Evolutionary conservation across 306 rosid species (phyloP).

Genomic region (Gastrolobium bilobum): DNA sequence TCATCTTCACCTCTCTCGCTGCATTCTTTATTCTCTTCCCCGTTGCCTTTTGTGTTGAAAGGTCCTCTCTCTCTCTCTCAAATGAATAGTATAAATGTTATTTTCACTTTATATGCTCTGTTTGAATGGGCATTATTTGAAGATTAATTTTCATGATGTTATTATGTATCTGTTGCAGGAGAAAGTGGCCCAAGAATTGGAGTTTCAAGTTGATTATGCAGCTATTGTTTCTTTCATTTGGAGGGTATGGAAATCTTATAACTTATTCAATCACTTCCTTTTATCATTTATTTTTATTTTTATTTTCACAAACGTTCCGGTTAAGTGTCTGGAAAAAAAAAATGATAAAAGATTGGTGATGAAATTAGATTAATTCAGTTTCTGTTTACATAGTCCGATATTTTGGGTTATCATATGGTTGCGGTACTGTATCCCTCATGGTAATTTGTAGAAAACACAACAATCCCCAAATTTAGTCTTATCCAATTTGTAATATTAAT

Average conservation of each 20-base stretch:
- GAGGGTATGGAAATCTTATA: conserved; percentile 68
- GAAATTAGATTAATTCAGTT: neutral
- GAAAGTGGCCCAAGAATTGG: conserved; percentile 67
- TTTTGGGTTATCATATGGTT: neutral
- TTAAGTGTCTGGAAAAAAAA: neutral
- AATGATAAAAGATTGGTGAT: neutral
- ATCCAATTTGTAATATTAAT: neutral
- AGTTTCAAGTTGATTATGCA: conserved; percentile 61
- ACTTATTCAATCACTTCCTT: neutral
- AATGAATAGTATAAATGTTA: neutral
- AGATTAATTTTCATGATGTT: conserved; percentile 14
- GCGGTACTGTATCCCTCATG: neutral
- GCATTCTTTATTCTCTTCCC: conserved; percentile 79
- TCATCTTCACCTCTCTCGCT: conserved; percentile 69
- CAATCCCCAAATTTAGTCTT: neutral
- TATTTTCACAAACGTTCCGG: neutral
- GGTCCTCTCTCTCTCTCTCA: conserved; percentile 55
- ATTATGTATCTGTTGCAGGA: conserved; percentile 56
- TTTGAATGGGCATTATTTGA: neutral
- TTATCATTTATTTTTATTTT: neutral
- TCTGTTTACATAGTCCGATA: neutral
- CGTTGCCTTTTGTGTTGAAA: conserved; percentile 73
- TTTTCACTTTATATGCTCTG: neutral
- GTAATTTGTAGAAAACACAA: neutral
- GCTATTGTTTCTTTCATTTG: conserved; percentile 69